Evolutionary conservation across 176 grass and related monocot species (phyloP), one percentile per base, ranked within the genome.

Genomic region (Elaeis guineensis): DNA sequence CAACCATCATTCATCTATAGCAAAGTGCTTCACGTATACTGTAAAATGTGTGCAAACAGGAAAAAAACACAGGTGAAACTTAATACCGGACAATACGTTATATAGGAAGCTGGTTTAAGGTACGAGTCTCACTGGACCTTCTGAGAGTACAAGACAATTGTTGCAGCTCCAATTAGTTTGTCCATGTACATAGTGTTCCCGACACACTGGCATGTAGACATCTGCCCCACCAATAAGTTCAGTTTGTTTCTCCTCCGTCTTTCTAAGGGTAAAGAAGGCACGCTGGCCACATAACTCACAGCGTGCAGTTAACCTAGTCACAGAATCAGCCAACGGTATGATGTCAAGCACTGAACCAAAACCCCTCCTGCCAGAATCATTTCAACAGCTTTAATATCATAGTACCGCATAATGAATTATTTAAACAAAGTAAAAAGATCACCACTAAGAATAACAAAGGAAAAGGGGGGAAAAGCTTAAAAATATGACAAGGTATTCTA

Each of bases 321-420:
- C 83, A 1, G 86, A 72, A 58, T 96, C 73, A 59, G 91, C 86
- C 17, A 96, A 62, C 17, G 86, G 91, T 59, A 96, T 83, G 39
- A 96, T 82, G 69, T 96, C 91, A 63, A 96, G 83, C 49, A 96
- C 69, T 9, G 91, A 87, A 3, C 91, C 91, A 25, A 96, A 96
- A 52, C 79, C 90, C 66, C 78, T 87, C 76, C 91, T 96, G 78
- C 9, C 17, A 83, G 28, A 54, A n/a, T n/a, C n/a, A n/a, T 29
- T 30, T 76, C 2, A 22, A 22, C 21, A 22, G 21, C 21, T 22
- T 22, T 22, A 22, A 22, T 22, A 22, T 22, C 21, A 22, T 22
- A 22, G 21, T 22, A 22, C 21, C 21, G 21, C 21, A 22, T 22
- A 22, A 22, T 22, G 21, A 22, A 24, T 20, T 17, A 5, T 21